phyloP scores from a whole-genome alignment of 208 protist genomes.

The Trypanosoma conorhini region DNA sequence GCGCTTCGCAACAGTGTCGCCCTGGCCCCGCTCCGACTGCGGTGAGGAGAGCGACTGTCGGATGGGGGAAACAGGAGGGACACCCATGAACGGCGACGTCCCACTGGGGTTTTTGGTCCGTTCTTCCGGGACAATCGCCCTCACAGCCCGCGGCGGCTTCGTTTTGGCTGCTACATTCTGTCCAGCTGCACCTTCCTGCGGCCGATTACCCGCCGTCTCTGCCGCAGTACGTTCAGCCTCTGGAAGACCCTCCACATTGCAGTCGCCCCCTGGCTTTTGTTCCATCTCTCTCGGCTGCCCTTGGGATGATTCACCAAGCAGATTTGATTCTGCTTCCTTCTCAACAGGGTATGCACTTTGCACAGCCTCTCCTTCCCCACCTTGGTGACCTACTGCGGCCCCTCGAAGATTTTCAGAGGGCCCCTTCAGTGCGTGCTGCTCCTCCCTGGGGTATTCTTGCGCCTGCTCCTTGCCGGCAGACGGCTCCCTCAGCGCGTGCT shows the following conservation, averaged over 20 bases:
- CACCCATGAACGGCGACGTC: background rate
- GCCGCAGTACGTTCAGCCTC: no score
- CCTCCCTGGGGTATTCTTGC: background rate
- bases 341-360: background rate
- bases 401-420: conserved; percentile 7
- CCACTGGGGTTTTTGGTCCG: background rate
- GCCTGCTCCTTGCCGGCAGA: background rate
- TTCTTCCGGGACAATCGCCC: background rate
- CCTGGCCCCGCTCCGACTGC: background rate
- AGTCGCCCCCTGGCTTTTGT: background rate
- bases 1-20: background rate
- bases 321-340: conserved; percentile 6
- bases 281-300: background rate
- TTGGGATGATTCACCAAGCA: background rate
- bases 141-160: conserved; percentile 17
- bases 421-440: conserved; percentile 3
- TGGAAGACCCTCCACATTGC: background rate
- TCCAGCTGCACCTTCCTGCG: background rate
- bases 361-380: background rate
- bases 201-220: no score
- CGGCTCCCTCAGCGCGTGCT: background rate
- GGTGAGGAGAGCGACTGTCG: background rate
- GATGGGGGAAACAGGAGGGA: background rate
- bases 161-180: background rate
- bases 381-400: background rate